Conservation (phyloP, 805 yeast species). For the Starmerella ratchasimensis region DNA sequence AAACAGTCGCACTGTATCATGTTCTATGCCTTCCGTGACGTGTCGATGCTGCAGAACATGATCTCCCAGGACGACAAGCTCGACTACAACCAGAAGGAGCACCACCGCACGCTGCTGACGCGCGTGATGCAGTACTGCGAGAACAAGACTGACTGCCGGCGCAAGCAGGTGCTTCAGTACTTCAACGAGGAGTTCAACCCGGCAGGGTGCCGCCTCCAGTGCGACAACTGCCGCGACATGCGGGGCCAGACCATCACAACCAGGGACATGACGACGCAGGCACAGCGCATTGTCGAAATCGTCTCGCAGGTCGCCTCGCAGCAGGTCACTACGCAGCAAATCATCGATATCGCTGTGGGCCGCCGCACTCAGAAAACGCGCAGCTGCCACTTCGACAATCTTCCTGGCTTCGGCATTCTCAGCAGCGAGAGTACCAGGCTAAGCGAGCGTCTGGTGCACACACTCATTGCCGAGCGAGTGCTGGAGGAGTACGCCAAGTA, state of each 20-base stretch:
- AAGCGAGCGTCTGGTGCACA: conserved; percentile 65
- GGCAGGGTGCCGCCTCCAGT: conserved; percentile 48
- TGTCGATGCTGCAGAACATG: conserved; percentile 57
- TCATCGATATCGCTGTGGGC: conserved; percentile 55
- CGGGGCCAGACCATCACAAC: conserved; percentile 28
- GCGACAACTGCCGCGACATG: conserved; percentile 65
- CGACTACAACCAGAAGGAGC: conserved; percentile 50
- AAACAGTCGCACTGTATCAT: conserved; percentile 64
- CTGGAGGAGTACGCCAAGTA: conserved; percentile 58
- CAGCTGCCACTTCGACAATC: conserved; percentile 49
- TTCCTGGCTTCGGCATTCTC: conserved; percentile 60
- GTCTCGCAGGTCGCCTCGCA: conserved; percentile 40
- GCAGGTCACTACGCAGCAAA: conserved; percentile 60
- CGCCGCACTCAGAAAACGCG: conserved; percentile 50
- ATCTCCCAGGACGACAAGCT: conserved; percentile 64
- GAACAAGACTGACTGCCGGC: conserved; percentile 76
- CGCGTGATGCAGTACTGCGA: conserved; percentile 88
- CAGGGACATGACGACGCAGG: conserved; percentile 53
- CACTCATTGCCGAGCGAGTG: conserved; percentile 50
- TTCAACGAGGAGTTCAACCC: conserved; percentile 74
- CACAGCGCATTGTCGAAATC: conserved; percentile 45
- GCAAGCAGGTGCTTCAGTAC: conserved; percentile 77
- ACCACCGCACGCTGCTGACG: conserved; percentile 59
- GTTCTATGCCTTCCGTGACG: conserved; percentile 71
- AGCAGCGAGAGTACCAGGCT: conserved; percentile 35